These are phyloP conservation scores for Coniochaeta sp. DNA, from an alignment of 2,329 filamentous ascomycete species.

Conservation along the genomic window DNA sequence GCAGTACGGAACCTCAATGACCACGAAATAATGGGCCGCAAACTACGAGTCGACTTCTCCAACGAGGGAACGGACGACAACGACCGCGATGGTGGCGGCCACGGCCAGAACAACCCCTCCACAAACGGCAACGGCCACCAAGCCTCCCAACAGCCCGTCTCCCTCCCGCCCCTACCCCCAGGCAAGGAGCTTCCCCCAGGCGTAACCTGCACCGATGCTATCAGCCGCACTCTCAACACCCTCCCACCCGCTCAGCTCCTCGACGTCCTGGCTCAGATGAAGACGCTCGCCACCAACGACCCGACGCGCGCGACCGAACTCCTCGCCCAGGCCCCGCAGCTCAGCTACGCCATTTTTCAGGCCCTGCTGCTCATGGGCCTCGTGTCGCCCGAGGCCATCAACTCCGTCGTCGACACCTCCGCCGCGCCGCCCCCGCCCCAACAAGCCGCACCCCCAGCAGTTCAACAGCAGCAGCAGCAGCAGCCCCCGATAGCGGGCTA, in stretches of 20 bases:
- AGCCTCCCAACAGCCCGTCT: background rate
- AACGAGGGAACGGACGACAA: constrained; percentile 77
- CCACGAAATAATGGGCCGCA: constrained; percentile 89
- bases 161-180: constrained; percentile 72
- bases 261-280: constrained; percentile 92
- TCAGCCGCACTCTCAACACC: constrained; percentile 82
- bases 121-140: background rate
- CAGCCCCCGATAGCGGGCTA: constrained; percentile 24
- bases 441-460: constrained; percentile 19
- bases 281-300: constrained; percentile 74
- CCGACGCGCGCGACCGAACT: constrained; percentile 80
- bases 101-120: constrained; percentile 6
- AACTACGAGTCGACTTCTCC: constrained; percentile 90
- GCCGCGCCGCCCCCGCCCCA: constrained; percentile 33
- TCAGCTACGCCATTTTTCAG: constrained; percentile 93
- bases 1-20: constrained; percentile 95
- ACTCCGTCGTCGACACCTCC: constrained; percentile 64
- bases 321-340: constrained; percentile 80
- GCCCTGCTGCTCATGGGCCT: constrained; percentile 87
- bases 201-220: constrained; percentile 79
- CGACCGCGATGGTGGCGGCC: constrained; percentile 18
- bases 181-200: constrained; percentile 80
- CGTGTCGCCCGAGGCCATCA: constrained; percentile 76
- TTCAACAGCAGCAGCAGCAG: constrained; percentile 7
- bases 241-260: constrained; percentile 84